phyloP scores from a whole-genome alignment of 2,329 filamentous ascomycete genomes.

The Lachnellula cervina region DNA sequence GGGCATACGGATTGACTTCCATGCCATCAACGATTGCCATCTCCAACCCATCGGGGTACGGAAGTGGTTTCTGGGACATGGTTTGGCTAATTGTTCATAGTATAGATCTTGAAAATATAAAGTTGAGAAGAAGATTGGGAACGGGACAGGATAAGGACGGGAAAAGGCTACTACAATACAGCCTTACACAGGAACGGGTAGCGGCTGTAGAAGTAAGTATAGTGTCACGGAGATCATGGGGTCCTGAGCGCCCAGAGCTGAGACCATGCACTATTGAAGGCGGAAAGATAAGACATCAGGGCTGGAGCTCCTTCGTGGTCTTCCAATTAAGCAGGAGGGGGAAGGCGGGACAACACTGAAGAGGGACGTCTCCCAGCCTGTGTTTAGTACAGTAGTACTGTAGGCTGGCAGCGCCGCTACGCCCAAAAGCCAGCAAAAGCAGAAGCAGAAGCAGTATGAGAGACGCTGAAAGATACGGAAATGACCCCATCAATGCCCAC shows the following conservation, averaged over 20 bases:
- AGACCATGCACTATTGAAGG: constrained; percentile 2
- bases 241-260: neutral
- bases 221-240: neutral
- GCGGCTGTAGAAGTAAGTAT: neutral
- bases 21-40: constrained; percentile 7
- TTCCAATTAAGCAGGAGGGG: neutral
- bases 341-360: neutral
- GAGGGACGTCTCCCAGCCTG: neutral
- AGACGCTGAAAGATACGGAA: too few species aligned
- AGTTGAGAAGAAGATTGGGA: neutral
- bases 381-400: neutral
- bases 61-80: constrained; percentile 5
- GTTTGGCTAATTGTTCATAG: neutral
- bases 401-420: neutral
- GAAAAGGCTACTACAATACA: neutral
- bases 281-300: constrained; percentile 10
- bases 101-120: too few species aligned
- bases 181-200: neutral
- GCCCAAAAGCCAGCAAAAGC: neutral
- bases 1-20: constrained; percentile 7
- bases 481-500: too few species aligned
- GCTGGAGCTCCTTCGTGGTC: neutral
- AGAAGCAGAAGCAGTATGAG: neutral
- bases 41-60: constrained; percentile 11
- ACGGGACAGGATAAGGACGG: neutral